Percentiles rank a stretch among this genome's conserved stretches.
Evolutionary conservation across 2,329 filamentous ascomycete genomes (phyloP).

Genomic region (Aspergillus floridensis): DNA sequence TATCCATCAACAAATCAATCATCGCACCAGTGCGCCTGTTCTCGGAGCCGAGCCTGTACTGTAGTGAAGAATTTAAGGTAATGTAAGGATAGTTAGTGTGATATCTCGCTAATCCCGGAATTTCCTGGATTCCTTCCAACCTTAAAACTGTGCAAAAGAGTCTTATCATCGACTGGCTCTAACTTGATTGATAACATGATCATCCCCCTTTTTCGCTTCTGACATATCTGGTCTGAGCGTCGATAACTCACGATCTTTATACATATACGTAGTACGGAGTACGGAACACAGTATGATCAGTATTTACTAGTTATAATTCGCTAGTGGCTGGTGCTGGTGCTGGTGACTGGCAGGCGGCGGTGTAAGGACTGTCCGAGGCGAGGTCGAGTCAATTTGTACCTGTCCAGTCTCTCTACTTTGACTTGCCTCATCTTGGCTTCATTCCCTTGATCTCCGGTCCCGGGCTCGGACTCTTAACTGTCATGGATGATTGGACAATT

Average conservation of each 20-base stretch:
- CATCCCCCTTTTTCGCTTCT: not conserved
- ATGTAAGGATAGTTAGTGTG: too few relatives aligned
- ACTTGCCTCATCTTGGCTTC: not conserved
- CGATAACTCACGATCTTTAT: too few relatives aligned
- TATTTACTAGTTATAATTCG: too few relatives aligned
- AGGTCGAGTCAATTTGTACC: too few relatives aligned
- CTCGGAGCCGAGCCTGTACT: not conserved
- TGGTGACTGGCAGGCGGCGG: not conserved
- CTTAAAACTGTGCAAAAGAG: not conserved
- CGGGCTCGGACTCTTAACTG: too few relatives aligned
- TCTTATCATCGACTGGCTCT: not conserved
- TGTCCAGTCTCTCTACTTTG: not conserved
- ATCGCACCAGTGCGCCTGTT: not conserved
- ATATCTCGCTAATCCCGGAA: not conserved
- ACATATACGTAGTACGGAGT: too few relatives aligned
- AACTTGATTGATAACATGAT: not conserved
- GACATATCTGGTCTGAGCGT: too few relatives aligned
- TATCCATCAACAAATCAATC: not conserved
- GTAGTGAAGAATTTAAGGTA: too few relatives aligned
- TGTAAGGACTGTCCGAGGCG: too few relatives aligned
- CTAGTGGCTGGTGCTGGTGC: too few relatives aligned
- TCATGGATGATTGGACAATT: too few relatives aligned
- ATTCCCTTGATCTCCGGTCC: not conserved
- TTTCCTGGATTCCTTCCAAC: not conserved
- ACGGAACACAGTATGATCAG: too few relatives aligned